Evolutionary conservation across 345 rosid species (phyloP).

Genomic region (Pelargonium nanum): DNA sequence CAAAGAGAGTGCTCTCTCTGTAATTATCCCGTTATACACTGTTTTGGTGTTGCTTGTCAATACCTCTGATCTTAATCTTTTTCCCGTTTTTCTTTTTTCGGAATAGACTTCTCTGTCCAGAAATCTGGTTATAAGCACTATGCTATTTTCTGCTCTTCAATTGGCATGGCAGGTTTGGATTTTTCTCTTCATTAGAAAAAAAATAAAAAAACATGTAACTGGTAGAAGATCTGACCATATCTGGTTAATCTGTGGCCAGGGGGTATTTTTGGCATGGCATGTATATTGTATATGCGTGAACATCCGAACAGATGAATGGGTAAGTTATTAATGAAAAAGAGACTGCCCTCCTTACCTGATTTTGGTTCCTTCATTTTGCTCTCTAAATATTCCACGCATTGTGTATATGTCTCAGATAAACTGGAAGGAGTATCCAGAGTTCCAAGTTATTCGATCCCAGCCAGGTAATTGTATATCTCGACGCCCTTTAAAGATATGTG

Average conservation of each 20-base stretch:
- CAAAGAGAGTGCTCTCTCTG: too few relatives aligned
- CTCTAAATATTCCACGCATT: background rate
- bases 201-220: background rate
- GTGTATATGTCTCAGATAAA: slow-evolving; percentile 28
- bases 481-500: background rate
- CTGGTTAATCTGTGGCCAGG: slow-evolving; percentile 23
- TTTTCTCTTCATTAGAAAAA: background rate
- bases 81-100: slow-evolving; percentile 2
- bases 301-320: slow-evolving; percentile 67
- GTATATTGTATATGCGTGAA: slow-evolving; percentile 50
- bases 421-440: slow-evolving; percentile 59
- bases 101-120: slow-evolving; percentile 21
- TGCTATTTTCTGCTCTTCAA: slow-evolving; percentile 44
- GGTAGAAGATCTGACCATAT: background rate
- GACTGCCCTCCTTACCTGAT: background rate
- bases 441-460: slow-evolving; percentile 27
- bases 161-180: slow-evolving; percentile 50
- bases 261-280: slow-evolving; percentile 44
- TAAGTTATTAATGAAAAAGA: slow-evolving; percentile 22
- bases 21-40: background rate
- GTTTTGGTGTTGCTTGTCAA: background rate
- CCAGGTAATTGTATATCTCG: slow-evolving; percentile 22
- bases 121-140: slow-evolving; percentile 31
- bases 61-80: background rate
- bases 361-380: background rate